A percentile compares a stretch with the other conserved stretches of the same genome.
These are phyloP conservation scores for Rauvolfia tetraphylla DNA, from an alignment of 257 asterid genomes.

Conservation along the genomic window DNA sequence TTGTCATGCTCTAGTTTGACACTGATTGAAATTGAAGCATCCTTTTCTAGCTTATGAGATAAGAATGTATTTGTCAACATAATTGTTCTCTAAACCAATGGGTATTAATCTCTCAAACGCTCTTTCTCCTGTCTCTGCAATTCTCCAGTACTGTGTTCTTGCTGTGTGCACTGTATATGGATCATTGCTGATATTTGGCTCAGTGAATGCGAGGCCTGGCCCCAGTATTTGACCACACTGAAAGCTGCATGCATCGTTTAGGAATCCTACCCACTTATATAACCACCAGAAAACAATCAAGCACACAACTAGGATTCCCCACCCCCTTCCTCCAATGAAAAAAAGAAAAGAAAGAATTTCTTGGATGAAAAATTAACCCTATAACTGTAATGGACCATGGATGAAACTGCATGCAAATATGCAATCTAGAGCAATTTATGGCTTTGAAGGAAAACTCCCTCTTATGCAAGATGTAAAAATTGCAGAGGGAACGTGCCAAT, in stretches of 20 bases:
- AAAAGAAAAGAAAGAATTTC: not conserved
- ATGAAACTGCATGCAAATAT: too few species aligned
- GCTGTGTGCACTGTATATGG: not conserved
- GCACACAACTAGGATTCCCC: too few species aligned
- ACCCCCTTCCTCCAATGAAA: not conserved
- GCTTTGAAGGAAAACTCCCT: not conserved
- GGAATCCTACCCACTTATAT: not conserved
- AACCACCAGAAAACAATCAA: not conserved
- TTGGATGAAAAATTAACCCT: not conserved
- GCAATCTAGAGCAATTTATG: not conserved
- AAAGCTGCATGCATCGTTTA: not conserved
- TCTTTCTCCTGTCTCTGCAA: not conserved
- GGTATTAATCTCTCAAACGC: not conserved
- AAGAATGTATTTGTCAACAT: not conserved
- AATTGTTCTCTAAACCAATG: not conserved
- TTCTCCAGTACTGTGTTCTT: not conserved
- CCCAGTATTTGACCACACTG: not conserved
- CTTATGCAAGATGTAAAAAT: not conserved
- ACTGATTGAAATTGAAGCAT: not conserved
- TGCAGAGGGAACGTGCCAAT: not conserved
- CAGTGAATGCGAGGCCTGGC: too few species aligned
- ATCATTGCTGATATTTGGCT: constrained; percentile 18
- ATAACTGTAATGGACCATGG: too few species aligned
- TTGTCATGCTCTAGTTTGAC: not conserved
- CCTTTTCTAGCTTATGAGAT: not conserved